Evolutionary conservation across 495 filamentous ascomycete genomes (phyloP), one percentile per base, ranked within the genome.

Genomic region (Letharia columbiana): DNA sequence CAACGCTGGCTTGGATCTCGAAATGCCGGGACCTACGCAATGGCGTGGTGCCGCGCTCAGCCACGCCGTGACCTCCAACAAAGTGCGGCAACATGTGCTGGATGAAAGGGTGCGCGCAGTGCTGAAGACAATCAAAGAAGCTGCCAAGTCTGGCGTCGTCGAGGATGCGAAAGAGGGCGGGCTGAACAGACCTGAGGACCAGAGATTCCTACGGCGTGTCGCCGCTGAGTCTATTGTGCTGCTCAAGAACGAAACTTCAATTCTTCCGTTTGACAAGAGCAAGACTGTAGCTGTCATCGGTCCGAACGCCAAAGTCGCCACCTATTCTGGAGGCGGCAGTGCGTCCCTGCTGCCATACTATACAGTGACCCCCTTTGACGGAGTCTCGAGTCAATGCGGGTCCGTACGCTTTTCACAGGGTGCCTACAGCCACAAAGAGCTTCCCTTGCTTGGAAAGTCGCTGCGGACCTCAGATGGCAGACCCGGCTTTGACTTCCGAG

Each of bases 301-400:
- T 9, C 90, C 90, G 18, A 93, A 92, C 72, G 82, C 89, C 44
- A 89, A 89, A 68, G 77, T 87, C 60, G 88, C 90, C 0, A 87
- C 89, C 45, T 88, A 88, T 61, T 87, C 88, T 61, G 91, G 91
- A 50, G 91, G 91, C 65, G 90, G 91, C 12, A 92, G 88, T 67
- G 90, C 91, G 2, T 87, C 85, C 59, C 76, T 95, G 40, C 86
- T 87, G 67, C 86, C 91, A 6, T 93, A 96, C 73, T 93, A 94
- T 74, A 86, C 82, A 28, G 79, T 88, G 39, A 85, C 84, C 1
- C 87, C 88, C 1, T 89, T 82, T 67, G 86, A 89, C 17, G 88
- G 86, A 23, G 82, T 91, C n/a, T 75, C 75, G 31, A 77, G 77
- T 49, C 81, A 86, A 72, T 79, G 82, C 60, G 71, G 77, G 37